Evolutionary conservation across 2,329 filamentous ascomycete species (phyloP).

Genomic region (Fusarium zealandicum): DNA sequence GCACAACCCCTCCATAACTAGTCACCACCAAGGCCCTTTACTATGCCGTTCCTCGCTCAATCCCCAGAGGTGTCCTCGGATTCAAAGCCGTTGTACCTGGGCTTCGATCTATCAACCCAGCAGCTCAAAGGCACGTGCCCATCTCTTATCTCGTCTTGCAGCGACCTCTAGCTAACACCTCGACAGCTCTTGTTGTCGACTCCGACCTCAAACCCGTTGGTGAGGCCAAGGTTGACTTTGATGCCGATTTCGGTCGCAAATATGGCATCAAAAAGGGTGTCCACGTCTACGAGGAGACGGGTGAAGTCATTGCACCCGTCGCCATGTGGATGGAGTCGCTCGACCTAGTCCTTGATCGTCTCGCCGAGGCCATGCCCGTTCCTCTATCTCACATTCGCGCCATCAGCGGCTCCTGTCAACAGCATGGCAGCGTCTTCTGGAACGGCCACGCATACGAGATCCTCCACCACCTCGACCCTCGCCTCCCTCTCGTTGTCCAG

Average conservation of each 20-base stretch:
- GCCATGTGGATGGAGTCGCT: slow-evolving; percentile 94
- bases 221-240: slow-evolving; percentile 94
- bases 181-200: slow-evolving; percentile 78
- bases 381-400: slow-evolving; percentile 79
- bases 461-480: slow-evolving; percentile 66
- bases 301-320: slow-evolving; percentile 92
- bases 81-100: slow-evolving; percentile 75
- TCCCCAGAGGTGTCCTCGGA: slow-evolving; percentile 23
- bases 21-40: slow-evolving; percentile 14
- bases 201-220: slow-evolving; percentile 81
- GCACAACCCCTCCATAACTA: background rate
- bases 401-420: slow-evolving; percentile 91
- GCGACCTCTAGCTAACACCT: slow-evolving; percentile 8
- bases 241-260: slow-evolving; percentile 75
- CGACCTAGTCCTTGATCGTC: slow-evolving; percentile 79
- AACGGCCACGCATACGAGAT: slow-evolving; percentile 70
- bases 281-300: slow-evolving; percentile 78
- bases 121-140: slow-evolving; percentile 81
- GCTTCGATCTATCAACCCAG: slow-evolving; percentile 96
- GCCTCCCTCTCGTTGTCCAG: slow-evolving; percentile 73
- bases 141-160: background rate
- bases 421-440: slow-evolving; percentile 98
- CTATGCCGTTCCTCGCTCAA: slow-evolving; percentile 25
- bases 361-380: slow-evolving; percentile 67
- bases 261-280: slow-evolving; percentile 91